Percentiles rank a stretch among this genome's conserved stretches.
Evolutionary conservation across 768 basidiomycete genomes (phyloP).

Genomic region (Boletus eberwhitei): DNA sequence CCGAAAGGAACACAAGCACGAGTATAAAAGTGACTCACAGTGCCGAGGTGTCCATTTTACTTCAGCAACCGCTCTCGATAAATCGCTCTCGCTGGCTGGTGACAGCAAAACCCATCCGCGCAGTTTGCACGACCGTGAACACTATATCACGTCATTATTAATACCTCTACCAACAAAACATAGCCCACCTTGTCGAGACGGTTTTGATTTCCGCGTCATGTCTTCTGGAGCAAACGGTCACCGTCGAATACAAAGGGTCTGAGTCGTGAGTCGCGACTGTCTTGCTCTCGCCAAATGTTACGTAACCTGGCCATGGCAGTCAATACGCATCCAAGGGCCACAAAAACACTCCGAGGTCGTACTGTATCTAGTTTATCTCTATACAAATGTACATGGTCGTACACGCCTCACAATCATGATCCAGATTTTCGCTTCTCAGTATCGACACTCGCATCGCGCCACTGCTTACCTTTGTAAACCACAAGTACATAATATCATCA

Average conservation of each 20-base stretch:
- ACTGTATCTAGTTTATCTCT: background rate
- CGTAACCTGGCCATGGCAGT: background rate
- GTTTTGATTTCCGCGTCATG: background rate
- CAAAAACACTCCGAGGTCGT: background rate
- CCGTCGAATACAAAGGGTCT: background rate
- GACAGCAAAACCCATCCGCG: background rate
- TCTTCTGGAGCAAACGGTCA: background rate
- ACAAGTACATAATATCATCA: conserved; percentile 61
- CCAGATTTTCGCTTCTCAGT: conserved; percentile 32
- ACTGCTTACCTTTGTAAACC: conserved; percentile 54
- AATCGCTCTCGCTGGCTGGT: background rate
- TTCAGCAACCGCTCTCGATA: background rate
- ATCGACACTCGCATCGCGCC: conserved; percentile 53
- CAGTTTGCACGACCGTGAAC: background rate
- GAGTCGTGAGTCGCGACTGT: background rate
- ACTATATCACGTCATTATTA: background rate
- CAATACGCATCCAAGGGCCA: no score
- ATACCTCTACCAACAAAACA: background rate
- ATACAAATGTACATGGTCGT: background rate
- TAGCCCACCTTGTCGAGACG: background rate
- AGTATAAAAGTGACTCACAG: no score
- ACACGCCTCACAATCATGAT: background rate
- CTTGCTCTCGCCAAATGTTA: background rate
- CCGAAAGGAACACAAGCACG: background rate
- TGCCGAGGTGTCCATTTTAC: no score